Percentiles rank a stretch among this genome's conserved stretches.
Evolutionary conservation across 2,329 filamentous ascomycete genomes (phyloP).

Genomic region (Cryphonectria nitschkei): DNA sequence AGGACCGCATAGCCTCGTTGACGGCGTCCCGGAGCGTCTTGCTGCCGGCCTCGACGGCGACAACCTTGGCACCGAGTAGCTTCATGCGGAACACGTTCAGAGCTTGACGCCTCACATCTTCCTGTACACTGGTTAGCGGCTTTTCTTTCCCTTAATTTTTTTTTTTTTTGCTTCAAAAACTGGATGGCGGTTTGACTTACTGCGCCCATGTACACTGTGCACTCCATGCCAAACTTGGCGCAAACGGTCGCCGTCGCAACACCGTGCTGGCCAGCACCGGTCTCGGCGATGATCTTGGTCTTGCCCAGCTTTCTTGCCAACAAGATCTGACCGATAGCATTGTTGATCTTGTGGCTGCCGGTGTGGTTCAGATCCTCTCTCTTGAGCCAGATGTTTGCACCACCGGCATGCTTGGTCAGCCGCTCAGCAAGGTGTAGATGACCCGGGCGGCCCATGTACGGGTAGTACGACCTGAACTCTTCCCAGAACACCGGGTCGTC

Average conservation of each 20-base stretch:
- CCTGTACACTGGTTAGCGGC: constrained; percentile 45
- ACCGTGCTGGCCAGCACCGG: constrained; percentile 95
- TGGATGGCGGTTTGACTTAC: constrained; percentile 40
- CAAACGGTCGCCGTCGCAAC: constrained; percentile 97
- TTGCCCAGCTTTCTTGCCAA: constrained; percentile 86
- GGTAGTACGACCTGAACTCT: constrained; percentile 93
- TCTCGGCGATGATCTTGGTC: constrained; percentile 97
- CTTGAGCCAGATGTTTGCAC: constrained; percentile 97
- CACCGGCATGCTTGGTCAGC: constrained; percentile 84
- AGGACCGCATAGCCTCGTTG: constrained; percentile 92
- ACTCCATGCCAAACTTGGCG: constrained; percentile 97
- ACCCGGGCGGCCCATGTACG: constrained; percentile 94
- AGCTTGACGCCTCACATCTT: constrained; percentile 94
- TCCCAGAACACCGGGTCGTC: constrained; percentile 95
- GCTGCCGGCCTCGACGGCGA: constrained; percentile 90
- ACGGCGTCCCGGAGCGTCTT: constrained; percentile 84
- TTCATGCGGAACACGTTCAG: constrained; percentile 99
- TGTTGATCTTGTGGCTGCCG: constrained; percentile 99
- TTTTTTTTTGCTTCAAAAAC: background rate
- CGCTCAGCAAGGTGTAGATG: constrained; percentile 88
- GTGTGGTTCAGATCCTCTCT: constrained; percentile 98
- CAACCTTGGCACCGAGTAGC: constrained; percentile 87
- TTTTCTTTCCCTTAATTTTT: background rate
- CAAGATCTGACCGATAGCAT: constrained; percentile 90
- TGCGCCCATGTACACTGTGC: constrained; percentile 97